Conservation (phyloP, 306 rosid species). For the Acacia acuminata region DNA sequence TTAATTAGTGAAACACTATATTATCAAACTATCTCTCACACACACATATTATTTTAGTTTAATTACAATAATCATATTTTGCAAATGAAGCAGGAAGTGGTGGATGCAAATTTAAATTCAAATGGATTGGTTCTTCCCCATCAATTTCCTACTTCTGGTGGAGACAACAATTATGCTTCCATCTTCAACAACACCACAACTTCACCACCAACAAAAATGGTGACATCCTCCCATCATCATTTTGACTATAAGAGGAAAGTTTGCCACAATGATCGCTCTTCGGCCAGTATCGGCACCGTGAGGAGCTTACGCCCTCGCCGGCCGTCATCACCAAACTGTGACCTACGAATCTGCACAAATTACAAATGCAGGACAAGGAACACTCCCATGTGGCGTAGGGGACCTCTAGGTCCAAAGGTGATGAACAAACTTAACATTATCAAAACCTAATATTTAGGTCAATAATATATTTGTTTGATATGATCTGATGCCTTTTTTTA, state of each 20-base stretch:
- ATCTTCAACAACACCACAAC: not conserved
- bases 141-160: not conserved
- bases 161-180: not conserved
- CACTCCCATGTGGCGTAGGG: constrained; percentile 43
- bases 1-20: no score
- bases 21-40: not conserved
- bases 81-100: not conserved
- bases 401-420: constrained; percentile 41
- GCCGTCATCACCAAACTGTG: not conserved
- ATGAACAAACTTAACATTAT: not conserved
- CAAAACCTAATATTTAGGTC: not conserved
- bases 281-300: no score
- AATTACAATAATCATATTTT: not conserved
- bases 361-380: constrained; percentile 18
- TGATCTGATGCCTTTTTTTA: not conserved
- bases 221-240: not conserved
- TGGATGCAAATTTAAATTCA: not conserved
- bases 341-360: constrained; percentile 19
- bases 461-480: not conserved
- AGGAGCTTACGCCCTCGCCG: not conserved
- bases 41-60: not conserved
- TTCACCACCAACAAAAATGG: not conserved
- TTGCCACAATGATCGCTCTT: not conserved
- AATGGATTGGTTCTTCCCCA: not conserved
- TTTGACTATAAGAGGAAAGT: not conserved